A percentile compares a stretch with the other conserved stretches of the same genome.
Evolutionary conservation across 1,139 yeast species (phyloP).

Genomic region (Suhomyces bribrorum): DNA sequence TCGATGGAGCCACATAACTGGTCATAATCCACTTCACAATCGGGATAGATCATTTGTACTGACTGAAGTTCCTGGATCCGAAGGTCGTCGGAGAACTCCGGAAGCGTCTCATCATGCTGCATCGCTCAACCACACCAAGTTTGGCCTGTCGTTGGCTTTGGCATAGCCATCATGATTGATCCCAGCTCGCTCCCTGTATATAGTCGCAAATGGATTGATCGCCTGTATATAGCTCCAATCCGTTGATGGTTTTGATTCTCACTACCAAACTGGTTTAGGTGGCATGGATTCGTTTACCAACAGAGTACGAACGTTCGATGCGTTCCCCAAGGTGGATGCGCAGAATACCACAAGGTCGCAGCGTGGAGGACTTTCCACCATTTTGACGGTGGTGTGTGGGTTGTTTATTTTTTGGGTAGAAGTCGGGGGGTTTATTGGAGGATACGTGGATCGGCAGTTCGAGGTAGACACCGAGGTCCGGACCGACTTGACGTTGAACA

Average conservation of each 20-base stretch:
- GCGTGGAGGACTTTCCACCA: conserved; percentile 77
- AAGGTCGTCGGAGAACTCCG: conserved; percentile 25
- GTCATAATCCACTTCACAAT: conserved; percentile 26
- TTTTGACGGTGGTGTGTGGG: conserved; percentile 59
- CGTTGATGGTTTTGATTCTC: too few relatives aligned
- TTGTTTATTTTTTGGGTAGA: conserved; percentile 82
- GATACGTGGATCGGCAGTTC: conserved; percentile 77
- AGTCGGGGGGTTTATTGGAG: conserved; percentile 82
- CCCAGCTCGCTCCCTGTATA: too few relatives aligned
- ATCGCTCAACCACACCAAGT: too few relatives aligned
- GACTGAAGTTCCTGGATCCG: conserved; percentile 48
- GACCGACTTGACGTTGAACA: conserved; percentile 63
- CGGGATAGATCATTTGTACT: conserved; percentile 53
- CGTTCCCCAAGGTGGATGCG: conserved; percentile 81
- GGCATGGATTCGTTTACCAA: conserved; percentile 40
- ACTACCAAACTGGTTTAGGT: not conserved
- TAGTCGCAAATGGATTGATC: too few relatives aligned
- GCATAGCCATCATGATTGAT: too few relatives aligned
- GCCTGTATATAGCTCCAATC: too few relatives aligned
- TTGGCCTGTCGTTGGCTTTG: too few relatives aligned
- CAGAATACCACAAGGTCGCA: conserved; percentile 72
- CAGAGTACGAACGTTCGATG: conserved; percentile 72
- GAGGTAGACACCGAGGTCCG: conserved; percentile 66
- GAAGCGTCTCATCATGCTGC: too few relatives aligned
- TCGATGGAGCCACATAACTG: conserved; percentile 25